Conservation (phyloP, 495 filamentous ascomycete genomes). For the Beverwykella pulmonaria region DNA sequence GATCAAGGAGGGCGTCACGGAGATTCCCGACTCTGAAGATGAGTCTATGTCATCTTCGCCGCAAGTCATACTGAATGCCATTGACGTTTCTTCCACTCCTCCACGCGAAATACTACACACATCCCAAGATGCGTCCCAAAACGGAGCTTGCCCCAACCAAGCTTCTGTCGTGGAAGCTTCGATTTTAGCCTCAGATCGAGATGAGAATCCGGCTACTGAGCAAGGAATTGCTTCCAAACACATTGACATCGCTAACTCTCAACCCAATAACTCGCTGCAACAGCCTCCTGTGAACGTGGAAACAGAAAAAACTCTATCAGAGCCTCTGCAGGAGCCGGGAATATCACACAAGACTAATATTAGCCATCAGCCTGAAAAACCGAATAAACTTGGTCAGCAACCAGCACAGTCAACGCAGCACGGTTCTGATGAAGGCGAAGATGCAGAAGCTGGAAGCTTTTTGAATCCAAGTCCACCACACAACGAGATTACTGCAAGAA, state of each 20-base stretch:
- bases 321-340: background rate
- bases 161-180: constrained; percentile 10
- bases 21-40: constrained; percentile 37
- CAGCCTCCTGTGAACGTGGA: background rate
- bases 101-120: background rate
- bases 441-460: background rate
- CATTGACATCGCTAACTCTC: constrained; percentile 2
- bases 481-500: background rate
- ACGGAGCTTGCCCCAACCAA: background rate
- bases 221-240: background rate
- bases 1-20: constrained; percentile 4
- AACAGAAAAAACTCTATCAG: background rate
- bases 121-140: constrained; percentile 5
- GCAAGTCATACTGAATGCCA: background rate
- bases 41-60: constrained; percentile 28
- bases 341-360: background rate
- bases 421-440: background rate
- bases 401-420: background rate
- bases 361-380: background rate
- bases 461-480: background rate
- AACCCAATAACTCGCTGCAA: background rate
- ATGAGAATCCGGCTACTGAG: background rate
- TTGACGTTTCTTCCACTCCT: background rate
- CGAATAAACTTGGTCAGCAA: background rate
- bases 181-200: background rate